Evolutionary conservation across 768 basidiomycete genomes (phyloP).

Genomic region (Lentinus brumalis): DNA sequence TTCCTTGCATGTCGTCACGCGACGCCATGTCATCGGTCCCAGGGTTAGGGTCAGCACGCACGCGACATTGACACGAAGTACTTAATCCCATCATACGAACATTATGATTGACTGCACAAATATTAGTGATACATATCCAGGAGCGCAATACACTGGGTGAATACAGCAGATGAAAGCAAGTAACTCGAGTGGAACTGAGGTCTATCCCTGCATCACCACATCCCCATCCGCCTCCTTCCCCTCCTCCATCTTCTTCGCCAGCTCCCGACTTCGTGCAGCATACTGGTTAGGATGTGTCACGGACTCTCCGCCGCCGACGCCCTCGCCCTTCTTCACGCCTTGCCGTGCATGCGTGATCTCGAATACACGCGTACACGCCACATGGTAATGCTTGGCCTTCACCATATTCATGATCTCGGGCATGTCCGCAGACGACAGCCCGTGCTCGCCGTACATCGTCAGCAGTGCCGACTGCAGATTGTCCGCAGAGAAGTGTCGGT

Average conservation of each 20-base stretch:
- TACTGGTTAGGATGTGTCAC: slow-evolving; percentile 96
- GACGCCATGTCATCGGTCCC: background rate
- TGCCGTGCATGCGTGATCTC: slow-evolving; percentile 81
- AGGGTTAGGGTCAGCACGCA: slow-evolving; percentile 14
- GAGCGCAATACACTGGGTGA: background rate
- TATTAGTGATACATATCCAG: slow-evolving; percentile 12
- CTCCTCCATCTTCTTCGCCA: slow-evolving; percentile 40
- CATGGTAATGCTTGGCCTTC: slow-evolving; percentile 83
- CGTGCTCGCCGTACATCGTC: slow-evolving; percentile 62
- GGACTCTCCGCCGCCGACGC: slow-evolving; percentile 80
- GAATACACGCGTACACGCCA: slow-evolving; percentile 96
- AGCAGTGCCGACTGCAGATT: slow-evolving; percentile 80
- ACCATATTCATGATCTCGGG: slow-evolving; percentile 82
- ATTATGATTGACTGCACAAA: background rate
- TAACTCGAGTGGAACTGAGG: background rate
- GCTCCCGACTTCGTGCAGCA: slow-evolving; percentile 70
- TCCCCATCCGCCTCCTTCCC: slow-evolving; percentile 34
- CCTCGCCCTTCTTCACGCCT: slow-evolving; percentile 87
- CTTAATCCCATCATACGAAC: too few relatives aligned
- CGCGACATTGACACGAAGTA: background rate
- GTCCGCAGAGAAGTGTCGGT: slow-evolving; percentile 82
- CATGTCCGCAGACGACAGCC: slow-evolving; percentile 68
- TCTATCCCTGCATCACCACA: slow-evolving; percentile 41
- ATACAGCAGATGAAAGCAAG: background rate
- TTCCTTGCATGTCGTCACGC: slow-evolving; percentile 17